Evolutionary conservation across 345 rosid species (phyloP).

Genomic region (Arabidopsis thaliana): TAIR10.1 NC_003074.8:20810501-20811000

Average conservation of each 20-base stretch:
- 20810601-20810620: slow-evolving; percentile 64
- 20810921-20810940: slow-evolving; percentile 70
- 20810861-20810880: slow-evolving; percentile 96
- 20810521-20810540: slow-evolving; percentile 70
- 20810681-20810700: slow-evolving; percentile 63
- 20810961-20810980: slow-evolving; percentile 68
- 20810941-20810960: slow-evolving; percentile 94
- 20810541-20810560: slow-evolving; percentile 69
- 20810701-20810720: slow-evolving; percentile 63
- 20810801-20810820: slow-evolving; percentile 61
- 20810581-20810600: slow-evolving; percentile 76
- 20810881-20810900: slow-evolving; percentile 87
- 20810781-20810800: slow-evolving; percentile 51
- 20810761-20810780: neutral
- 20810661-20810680: slow-evolving; percentile 82
- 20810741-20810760: neutral
- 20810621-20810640: slow-evolving; percentile 62
- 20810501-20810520: slow-evolving; percentile 2
- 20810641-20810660: slow-evolving; percentile 81
- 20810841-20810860: slow-evolving; percentile 79
- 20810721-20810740: neutral
- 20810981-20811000: slow-evolving; percentile 72
- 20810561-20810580: slow-evolving; percentile 59
- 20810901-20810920: slow-evolving; percentile 62
- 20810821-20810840: slow-evolving; percentile 83